Base-by-base conservation (phyloP, 192 early-diverging fungal species). In the Backusella liffmaniae region DNA sequence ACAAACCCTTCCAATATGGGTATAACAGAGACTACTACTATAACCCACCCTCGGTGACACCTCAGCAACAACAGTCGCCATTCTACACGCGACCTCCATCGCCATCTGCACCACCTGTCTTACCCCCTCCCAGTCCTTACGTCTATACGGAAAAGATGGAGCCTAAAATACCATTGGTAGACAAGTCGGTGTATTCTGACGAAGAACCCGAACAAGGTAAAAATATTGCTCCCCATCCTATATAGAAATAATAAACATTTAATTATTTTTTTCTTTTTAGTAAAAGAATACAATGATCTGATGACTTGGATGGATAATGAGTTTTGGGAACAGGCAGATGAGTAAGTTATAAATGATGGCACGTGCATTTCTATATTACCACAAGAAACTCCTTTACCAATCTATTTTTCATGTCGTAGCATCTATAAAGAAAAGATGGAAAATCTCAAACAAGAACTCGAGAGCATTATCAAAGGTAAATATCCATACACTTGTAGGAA, bases 401-500 rank as follows among this genome's bases (percentile, higher is more conserved):
- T 68, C n/a, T 39, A 32, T 32, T 32, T 3, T 32, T 3, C 32
- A 32, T 41, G 29, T 26, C 51, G 16, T 71, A 80, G 79, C 2
- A 72, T 80, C 18, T 80, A 74, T 65, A 72, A 73, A 76, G 75
- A 80, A 9, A 76, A 76, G 56, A 68, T 80, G 42, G 9, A 37
- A 39, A 41, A 67, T 13, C 42, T 80, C 34, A 75, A 76, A 37
- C 29, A 77, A 59, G 79, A 80, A 74, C 23, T 80, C 30, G 74
- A 80, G 30, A 72, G 70, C 30, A 80, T 80, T 41, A 70, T 76
- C 67, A 42, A 76, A 34, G 79, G 79, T 76, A 80, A 8, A 53
- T 56, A 1, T 21, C 9, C 8, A n/a, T 2, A 9, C 18, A 18
- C 51, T 21, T 56, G 8, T 56, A 10, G 21, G 15, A 56, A 21